phyloP scores from a whole-genome alignment of 768 basidiomycete species.

The Boletus rubescentipes region DNA sequence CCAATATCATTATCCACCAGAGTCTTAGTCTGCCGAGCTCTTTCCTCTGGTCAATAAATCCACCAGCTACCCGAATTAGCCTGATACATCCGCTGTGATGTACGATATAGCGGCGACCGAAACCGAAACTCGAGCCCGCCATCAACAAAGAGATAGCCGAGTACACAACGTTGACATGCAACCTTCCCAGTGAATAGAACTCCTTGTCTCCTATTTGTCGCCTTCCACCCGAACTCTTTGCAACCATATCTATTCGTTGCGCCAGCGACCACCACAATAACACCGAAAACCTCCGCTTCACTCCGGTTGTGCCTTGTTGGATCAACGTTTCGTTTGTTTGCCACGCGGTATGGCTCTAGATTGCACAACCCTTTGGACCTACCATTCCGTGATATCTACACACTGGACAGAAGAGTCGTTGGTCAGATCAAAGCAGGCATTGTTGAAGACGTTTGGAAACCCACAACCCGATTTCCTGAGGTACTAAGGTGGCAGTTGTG shows the following conservation, averaged over 20 bases:
- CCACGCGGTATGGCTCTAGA: constrained; percentile 39
- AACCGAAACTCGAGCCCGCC: too few species aligned
- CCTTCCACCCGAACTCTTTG: constrained; percentile 14
- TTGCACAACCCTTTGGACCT: constrained; percentile 40
- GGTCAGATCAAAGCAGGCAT: constrained; percentile 41
- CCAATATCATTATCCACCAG: too few species aligned
- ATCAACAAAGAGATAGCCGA: too few species aligned
- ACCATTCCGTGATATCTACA: constrained; percentile 30
- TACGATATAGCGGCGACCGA: too few species aligned
- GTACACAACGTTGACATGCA: too few species aligned
- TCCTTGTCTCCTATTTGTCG: constrained; percentile 6
- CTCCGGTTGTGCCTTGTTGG: not conserved
- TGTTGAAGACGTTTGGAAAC: constrained; percentile 14
- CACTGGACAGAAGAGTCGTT: constrained; percentile 43
- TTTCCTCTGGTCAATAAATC: too few species aligned
- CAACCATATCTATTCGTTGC: constrained; percentile 12
- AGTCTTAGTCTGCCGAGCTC: too few species aligned
- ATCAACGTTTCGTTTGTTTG: constrained; percentile 12
- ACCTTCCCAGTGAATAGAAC: too few species aligned
- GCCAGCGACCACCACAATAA: not conserved
- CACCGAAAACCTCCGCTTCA: not conserved
- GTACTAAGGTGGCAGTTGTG: too few species aligned
- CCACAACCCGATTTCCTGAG: too few species aligned
- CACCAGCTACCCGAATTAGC: too few species aligned
- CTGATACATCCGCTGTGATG: too few species aligned